Evolutionary conservation across 192 early-diverging fungal genomes (phyloP).

Genomic region (Dissophora globulifera): DNA sequence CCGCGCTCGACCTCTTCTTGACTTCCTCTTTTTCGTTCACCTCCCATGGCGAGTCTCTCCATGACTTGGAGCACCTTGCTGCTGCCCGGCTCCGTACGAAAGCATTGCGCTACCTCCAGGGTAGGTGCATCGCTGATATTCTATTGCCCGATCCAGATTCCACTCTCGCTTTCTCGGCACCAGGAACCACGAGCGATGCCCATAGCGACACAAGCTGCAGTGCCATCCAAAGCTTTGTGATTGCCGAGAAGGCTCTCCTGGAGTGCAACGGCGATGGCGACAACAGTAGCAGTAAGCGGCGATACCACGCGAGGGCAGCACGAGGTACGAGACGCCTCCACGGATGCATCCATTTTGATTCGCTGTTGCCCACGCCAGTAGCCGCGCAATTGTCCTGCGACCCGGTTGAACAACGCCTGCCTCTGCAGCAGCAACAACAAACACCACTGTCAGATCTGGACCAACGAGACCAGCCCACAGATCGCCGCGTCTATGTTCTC

Average conservation of each 20-base stretch:
- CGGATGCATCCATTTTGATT: constrained; percentile 26
- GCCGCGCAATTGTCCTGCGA: too few relatives aligned
- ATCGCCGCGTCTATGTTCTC: constrained; percentile 34
- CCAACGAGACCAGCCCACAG: too few relatives aligned
- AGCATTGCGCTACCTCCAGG: not conserved
- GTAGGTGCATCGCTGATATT: constrained; percentile 10
- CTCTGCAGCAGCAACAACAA: too few relatives aligned
- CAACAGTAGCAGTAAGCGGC: too few relatives aligned
- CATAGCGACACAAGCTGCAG: too few relatives aligned
- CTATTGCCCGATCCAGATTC: constrained; percentile 14
- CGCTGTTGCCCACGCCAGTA: not conserved
- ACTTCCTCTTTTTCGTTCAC: not conserved
- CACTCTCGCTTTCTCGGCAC: not conserved
- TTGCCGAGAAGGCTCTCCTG: constrained; percentile 4
- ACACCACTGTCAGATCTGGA: too few relatives aligned
- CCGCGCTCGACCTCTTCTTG: constrained; percentile 37
- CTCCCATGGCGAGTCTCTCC: not conserved
- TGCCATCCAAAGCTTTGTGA: constrained; percentile 12
- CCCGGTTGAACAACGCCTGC: too few relatives aligned
- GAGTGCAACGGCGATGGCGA: not conserved
- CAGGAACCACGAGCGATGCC: not conserved
- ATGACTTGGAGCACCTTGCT: not conserved
- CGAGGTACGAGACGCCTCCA: constrained; percentile 16
- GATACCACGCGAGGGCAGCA: too few relatives aligned
- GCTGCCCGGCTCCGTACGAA: not conserved